A percentile compares a stretch with the other conserved stretches of the same genome.
These are phyloP conservation scores for Boletus rex-veris DNA, from an alignment of 768 basidiomycete species.

Conservation along the genomic window DNA sequence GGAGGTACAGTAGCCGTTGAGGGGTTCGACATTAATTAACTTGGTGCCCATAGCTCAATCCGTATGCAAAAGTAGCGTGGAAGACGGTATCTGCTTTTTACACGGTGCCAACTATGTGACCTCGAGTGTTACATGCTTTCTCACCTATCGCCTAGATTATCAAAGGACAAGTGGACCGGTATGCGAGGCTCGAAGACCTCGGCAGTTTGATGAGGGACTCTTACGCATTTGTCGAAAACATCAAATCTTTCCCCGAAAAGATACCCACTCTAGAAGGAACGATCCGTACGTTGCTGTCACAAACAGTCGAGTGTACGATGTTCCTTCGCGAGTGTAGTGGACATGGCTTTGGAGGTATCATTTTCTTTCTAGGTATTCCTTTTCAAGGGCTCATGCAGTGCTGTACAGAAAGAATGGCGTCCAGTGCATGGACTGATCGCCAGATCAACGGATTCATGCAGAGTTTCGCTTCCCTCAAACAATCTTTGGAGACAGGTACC, in stretches of 20 bases:
- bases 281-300: conserved; percentile 26
- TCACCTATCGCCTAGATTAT: conserved; percentile 23
- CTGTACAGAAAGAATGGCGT: conserved; percentile 13
- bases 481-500: conserved; percentile 25
- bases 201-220: conserved; percentile 28
- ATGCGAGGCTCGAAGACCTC: conserved; percentile 27
- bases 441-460: conserved; percentile 19
- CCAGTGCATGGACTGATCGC: conserved; percentile 20
- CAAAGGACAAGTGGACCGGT: conserved; percentile 27
- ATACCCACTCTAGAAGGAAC: conserved; percentile 27
- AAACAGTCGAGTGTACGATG: conserved; percentile 36
- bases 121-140: neutral
- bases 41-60: conserved; percentile 17
- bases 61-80: conserved; percentile 28
- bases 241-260: conserved; percentile 27
- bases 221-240: conserved; percentile 31
- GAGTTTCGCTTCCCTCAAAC: conserved; percentile 23
- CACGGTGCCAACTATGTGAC: conserved; percentile 10
- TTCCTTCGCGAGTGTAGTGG: conserved; percentile 37
- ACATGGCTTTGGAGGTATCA: conserved; percentile 33
- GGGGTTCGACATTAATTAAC: neutral
- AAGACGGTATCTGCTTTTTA: conserved; percentile 27
- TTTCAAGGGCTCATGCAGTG: conserved; percentile 4
- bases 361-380: neutral
- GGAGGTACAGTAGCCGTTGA: conserved; percentile 10